These are phyloP conservation scores for Globisporangium acanthophoron DNA, from an alignment of 352 stramenopile genomes.

Conservation along the genomic window DNA sequence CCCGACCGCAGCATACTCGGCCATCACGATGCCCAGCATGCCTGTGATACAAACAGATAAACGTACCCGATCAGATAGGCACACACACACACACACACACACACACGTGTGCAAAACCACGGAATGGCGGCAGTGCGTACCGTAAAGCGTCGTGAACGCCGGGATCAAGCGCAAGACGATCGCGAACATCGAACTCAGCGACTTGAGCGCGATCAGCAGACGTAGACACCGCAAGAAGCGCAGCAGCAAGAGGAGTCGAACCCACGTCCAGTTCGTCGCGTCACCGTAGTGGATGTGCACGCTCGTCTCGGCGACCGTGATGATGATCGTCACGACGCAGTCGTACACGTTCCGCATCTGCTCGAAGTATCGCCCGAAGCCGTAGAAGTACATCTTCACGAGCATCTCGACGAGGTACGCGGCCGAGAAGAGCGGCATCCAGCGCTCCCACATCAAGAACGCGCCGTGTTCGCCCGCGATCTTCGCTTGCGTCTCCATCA, in stretches of 20 bases:
- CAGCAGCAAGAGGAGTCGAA: conserved; percentile 50
- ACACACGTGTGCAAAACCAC: background rate
- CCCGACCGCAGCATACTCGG: conserved; percentile 50
- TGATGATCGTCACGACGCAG: conserved; percentile 65
- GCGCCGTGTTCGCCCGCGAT: conserved; percentile 19
- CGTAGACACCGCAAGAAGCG: conserved; percentile 52
- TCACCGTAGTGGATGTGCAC: conserved; percentile 42
- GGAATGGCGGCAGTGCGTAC: conserved; percentile 10
- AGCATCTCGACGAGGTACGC: conserved; percentile 80
- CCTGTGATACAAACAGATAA: conserved; percentile 14
- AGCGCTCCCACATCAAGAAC: conserved; percentile 35
- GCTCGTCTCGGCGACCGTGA: conserved; percentile 45
- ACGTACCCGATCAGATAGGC: background rate
- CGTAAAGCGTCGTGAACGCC: conserved; percentile 51
- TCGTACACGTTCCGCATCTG: conserved; percentile 81
- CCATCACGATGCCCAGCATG: conserved; percentile 60
- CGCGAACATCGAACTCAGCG: conserved; percentile 46
- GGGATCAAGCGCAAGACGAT: conserved; percentile 44
- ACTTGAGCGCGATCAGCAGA: conserved; percentile 39
- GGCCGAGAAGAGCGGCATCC: conserved; percentile 65
- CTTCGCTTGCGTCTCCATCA: conserved; percentile 46
- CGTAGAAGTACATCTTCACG: conserved; percentile 66
- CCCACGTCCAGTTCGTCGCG: conserved; percentile 38
- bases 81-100: background rate
- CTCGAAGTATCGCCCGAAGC: conserved; percentile 47